These are phyloP conservation scores for Lycium barbarum DNA, from an alignment of 257 asterid genomes.

Conservation along the genomic window DNA sequence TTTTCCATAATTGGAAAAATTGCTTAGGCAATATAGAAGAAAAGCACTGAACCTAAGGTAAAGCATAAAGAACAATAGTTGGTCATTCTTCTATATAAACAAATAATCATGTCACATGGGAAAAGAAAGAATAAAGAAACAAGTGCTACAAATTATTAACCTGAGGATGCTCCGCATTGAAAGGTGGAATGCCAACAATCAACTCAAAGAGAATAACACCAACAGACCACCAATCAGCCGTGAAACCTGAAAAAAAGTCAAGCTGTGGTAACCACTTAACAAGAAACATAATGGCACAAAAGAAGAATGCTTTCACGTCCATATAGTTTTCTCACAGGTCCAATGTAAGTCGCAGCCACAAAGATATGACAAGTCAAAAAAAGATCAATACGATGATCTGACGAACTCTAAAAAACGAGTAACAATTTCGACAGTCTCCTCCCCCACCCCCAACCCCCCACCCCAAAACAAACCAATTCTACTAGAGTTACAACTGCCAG, in stretches of 20 bases:
- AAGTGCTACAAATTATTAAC: slow-evolving; percentile 46
- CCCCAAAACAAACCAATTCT: too few relatives aligned
- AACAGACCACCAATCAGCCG: slow-evolving; percentile 99
- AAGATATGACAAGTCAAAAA: not conserved
- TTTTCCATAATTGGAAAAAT: not conserved
- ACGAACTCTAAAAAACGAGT: not conserved
- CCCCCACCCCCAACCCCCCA: not conserved
- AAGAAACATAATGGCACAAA: not conserved
- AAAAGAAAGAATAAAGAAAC: not conserved
- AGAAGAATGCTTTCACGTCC: not conserved
- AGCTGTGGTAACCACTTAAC: slow-evolving; percentile 17
- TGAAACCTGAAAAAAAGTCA: slow-evolving; percentile 60
- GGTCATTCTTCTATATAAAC: not conserved
- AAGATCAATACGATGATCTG: not conserved
- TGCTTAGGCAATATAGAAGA: not conserved
- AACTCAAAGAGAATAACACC: slow-evolving; percentile 95
- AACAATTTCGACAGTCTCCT: not conserved
- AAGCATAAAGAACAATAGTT: not conserved
- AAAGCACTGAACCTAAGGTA: not conserved
- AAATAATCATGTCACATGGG: not conserved
- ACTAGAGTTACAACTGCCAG: too few relatives aligned
- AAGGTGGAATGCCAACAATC: slow-evolving; percentile 98
- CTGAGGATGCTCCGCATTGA: slow-evolving; percentile 99
- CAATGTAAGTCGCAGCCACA: not conserved
- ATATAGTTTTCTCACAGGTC: not conserved